Evolutionary conservation across 1,284 basidiomycete genomes (phyloP).

Genomic region (Volvariella volvacea): DNA sequence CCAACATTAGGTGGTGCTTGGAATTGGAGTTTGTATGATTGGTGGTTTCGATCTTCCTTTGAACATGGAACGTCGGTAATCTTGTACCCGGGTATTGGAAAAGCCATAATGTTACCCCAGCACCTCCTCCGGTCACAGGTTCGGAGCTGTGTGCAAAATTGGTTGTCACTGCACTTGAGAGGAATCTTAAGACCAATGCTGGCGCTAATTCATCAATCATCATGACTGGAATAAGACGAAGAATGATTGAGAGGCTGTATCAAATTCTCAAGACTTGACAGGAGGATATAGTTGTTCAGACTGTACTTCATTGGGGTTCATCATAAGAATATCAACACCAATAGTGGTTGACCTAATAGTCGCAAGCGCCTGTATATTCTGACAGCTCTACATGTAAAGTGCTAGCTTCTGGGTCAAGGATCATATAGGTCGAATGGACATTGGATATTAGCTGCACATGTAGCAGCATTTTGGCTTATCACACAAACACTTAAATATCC

Average conservation of each 20-base stretch:
- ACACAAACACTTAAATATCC: too few relatives aligned
- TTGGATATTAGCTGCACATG: too few relatives aligned
- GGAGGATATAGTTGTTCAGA: constrained; percentile 42
- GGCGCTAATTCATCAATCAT: constrained; percentile 26
- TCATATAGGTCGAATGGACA: too few relatives aligned
- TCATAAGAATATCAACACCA: too few relatives aligned
- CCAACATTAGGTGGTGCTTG: constrained; percentile 87
- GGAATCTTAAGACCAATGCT: constrained; percentile 52
- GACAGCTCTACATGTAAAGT: too few relatives aligned
- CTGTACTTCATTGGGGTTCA: too few relatives aligned
- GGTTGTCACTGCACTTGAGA: constrained; percentile 38
- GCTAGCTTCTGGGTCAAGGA: too few relatives aligned
- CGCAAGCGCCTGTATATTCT: too few relatives aligned
- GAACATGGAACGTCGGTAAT: constrained; percentile 75
- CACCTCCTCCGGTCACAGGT: constrained; percentile 41
- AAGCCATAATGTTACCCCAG: too few relatives aligned
- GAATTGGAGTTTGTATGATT: constrained; percentile 89
- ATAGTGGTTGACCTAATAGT: too few relatives aligned
- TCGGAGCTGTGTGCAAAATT: constrained; percentile 34
- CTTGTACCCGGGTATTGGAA: too few relatives aligned
- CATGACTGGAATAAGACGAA: constrained; percentile 29
- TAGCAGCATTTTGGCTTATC: too few relatives aligned
- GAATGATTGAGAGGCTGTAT: constrained; percentile 31
- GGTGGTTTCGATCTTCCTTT: constrained; percentile 57
- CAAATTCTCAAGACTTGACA: constrained; percentile 34